Evolutionary conservation across 2,329 filamentous ascomycete species (phyloP).

Genomic region (Arthrobotrys entomopaga): DNA sequence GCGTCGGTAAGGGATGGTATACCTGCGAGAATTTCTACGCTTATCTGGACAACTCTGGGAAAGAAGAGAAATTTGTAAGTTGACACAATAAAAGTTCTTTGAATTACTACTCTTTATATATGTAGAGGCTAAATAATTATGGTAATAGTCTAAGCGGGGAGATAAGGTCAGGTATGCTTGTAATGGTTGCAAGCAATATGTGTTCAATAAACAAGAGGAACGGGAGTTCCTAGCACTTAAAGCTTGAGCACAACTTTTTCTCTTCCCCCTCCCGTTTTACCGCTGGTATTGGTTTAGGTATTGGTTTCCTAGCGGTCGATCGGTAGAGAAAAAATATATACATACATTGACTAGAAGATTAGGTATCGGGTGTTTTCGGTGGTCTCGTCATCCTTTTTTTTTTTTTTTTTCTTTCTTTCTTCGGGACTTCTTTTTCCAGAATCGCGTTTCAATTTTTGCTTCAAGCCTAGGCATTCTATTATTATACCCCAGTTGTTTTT

Average conservation of each 20-base stretch:
- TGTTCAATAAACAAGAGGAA: constrained; percentile 45
- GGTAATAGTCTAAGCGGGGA: constrained; percentile 24
- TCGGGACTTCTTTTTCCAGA: constrained; percentile 1
- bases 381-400: constrained; percentile 10
- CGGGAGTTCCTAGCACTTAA: constrained; percentile 34
- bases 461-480: not conserved
- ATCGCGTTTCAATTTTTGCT: not conserved
- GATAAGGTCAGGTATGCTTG: constrained; percentile 49
- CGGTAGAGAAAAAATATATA: constrained; percentile 3
- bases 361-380: constrained; percentile 23
- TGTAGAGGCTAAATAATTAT: not conserved
- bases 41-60: constrained; percentile 46
- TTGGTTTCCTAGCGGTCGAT: not conserved
- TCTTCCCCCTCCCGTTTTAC: no score
- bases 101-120: no score
- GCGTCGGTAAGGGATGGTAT: constrained; percentile 49
- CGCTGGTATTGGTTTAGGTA: not conserved
- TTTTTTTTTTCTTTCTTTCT: not conserved
- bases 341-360: constrained; percentile 25
- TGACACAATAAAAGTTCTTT: no score
- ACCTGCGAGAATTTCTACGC: constrained; percentile 53
- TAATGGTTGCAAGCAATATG: constrained; percentile 44
- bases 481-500: constrained; percentile 39
- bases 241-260: constrained; percentile 7
- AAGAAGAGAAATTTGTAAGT: constrained; percentile 52